These are phyloP conservation scores for Wickerhamiella qilinensis DNA, from an alignment of 805 yeast genomes.

Conservation along the genomic window DNA sequence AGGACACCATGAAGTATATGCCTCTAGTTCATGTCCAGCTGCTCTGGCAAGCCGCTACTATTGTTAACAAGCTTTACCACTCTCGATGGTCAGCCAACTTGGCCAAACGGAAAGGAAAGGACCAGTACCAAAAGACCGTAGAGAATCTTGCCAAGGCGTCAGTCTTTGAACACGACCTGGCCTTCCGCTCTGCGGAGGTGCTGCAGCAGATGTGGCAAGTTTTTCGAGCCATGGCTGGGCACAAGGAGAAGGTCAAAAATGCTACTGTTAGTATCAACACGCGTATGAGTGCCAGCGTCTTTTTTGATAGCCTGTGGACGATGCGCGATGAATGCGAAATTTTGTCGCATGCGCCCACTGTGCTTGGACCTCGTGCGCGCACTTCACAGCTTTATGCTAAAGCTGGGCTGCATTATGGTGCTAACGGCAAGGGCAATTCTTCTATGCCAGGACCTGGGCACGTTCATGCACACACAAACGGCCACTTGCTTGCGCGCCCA, in stretches of 20 bases:
- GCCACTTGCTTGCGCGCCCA: neutral
- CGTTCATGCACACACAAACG: neutral
- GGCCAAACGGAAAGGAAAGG: constrained; percentile 58
- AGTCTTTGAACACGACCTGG: constrained; percentile 77
- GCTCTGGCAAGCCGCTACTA: constrained; percentile 85
- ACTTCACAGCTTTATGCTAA: too few species aligned
- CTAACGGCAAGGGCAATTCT: neutral
- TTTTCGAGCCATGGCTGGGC: constrained; percentile 41
- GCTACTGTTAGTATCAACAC: constrained; percentile 38
- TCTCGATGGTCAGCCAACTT: constrained; percentile 52
- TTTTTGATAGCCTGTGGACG: constrained; percentile 78
- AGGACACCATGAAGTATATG: constrained; percentile 51
- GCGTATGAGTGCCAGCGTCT: constrained; percentile 82
- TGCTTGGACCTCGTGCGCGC: constrained; percentile 7
- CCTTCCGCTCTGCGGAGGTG: constrained; percentile 83
- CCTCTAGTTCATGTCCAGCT: constrained; percentile 65
- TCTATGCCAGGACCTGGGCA: neutral
- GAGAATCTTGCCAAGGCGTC: constrained; percentile 59
- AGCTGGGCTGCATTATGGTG: too few species aligned
- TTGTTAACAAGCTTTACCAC: constrained; percentile 62
- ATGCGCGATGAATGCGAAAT: constrained; percentile 79
- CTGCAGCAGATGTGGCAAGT: constrained; percentile 91
- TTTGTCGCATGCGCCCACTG: constrained; percentile 25
- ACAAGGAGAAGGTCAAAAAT: constrained; percentile 21
- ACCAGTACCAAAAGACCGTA: constrained; percentile 25